Conservation (phyloP, 139 green algal species). For the Picocystis salinarum region DNA sequence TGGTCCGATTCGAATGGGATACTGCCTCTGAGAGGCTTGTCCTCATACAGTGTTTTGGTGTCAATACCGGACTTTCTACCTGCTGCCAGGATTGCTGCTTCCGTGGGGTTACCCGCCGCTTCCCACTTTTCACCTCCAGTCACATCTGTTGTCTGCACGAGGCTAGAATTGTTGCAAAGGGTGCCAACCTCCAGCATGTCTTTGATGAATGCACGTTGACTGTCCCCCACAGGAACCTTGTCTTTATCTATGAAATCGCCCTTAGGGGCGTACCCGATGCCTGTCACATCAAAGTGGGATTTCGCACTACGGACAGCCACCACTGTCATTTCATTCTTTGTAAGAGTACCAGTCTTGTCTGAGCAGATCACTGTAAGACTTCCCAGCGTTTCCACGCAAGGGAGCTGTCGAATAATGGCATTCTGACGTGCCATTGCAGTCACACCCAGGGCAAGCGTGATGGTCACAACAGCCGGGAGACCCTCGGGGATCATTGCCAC, state of each 20-base stretch:
- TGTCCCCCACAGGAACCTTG: too few relatives aligned
- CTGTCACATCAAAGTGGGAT: constrained; percentile 13
- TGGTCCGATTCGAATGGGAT: too few relatives aligned
- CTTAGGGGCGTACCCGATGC: constrained; percentile 20
- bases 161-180: constrained; percentile 62
- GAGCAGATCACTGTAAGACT: constrained; percentile 27
- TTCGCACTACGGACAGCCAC: too few relatives aligned
- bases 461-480: constrained; percentile 24
- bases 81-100: too few relatives aligned
- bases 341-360: constrained; percentile 12
- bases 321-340: too few relatives aligned
- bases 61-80: too few relatives aligned
- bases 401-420: constrained; percentile 24
- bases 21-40: too few relatives aligned
- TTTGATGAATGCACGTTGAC: too few relatives aligned
- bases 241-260: constrained; percentile 12
- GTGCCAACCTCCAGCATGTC: constrained; percentile 35
- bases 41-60: too few relatives aligned
- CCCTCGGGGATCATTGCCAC: constrained; percentile 27
- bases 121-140: too few relatives aligned
- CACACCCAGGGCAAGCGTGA: constrained; percentile 19
- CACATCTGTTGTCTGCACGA: too few relatives aligned
- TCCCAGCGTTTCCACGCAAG: constrained; percentile 8
- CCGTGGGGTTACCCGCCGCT: too few relatives aligned
- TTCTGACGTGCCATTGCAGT: constrained; percentile 20